Evolutionary conservation across 495 filamentous ascomycete species (phyloP).

Genomic region (Durotheca rogersii): DNA sequence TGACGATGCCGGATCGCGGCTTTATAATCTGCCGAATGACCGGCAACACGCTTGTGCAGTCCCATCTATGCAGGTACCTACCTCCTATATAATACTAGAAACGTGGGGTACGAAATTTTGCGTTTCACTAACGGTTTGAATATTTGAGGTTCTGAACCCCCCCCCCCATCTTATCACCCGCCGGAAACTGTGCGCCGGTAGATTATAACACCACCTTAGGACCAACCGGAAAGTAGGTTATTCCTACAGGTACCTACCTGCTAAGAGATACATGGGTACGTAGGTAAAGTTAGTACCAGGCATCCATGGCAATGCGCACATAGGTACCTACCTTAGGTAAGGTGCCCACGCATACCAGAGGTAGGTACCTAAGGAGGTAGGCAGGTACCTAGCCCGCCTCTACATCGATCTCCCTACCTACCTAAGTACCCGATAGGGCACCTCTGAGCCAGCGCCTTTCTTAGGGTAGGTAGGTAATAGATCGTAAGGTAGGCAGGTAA

Average conservation of each 20-base stretch:
- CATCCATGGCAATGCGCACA: too few relatives aligned
- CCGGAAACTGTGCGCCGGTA: constrained; percentile 7
- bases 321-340: too few relatives aligned
- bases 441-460: neutral
- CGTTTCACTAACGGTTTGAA: neutral
- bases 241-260: neutral
- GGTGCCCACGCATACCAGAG: too few relatives aligned
- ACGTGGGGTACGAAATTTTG: constrained; percentile 7
- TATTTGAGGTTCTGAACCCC: neutral
- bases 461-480: too few relatives aligned
- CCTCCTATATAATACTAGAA: too few relatives aligned
- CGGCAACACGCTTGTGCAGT: too few relatives aligned
- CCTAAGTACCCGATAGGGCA: neutral
- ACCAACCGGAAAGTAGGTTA: too few relatives aligned
- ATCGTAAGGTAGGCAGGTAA: too few relatives aligned
- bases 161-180: neutral
- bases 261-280: neutral
- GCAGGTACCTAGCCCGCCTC: neutral
- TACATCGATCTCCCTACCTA: neutral
- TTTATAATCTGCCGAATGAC: constrained; percentile 5
- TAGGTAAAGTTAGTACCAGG: too few relatives aligned
- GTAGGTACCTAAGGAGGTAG: neutral
- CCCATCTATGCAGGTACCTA: too few relatives aligned
- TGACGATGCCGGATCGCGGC: neutral
- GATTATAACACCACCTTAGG: neutral